Percentiles rank a stretch among this genome's conserved stretches.
phyloP scores from a whole-genome alignment of 129 eudicot species.

The Flaveria bidentis region DNA sequence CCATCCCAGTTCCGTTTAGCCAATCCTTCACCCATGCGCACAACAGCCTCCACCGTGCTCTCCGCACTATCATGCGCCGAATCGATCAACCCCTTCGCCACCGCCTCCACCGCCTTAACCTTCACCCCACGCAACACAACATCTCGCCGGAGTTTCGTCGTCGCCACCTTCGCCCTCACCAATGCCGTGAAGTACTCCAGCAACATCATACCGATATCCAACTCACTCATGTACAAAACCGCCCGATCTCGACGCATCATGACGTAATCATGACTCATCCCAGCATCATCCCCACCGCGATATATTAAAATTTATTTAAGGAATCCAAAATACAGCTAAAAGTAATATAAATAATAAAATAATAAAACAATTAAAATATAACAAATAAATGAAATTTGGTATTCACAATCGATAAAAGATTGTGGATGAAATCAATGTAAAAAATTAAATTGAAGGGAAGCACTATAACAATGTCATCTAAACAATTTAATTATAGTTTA shows the following conservation, averaged over 20 bases:
- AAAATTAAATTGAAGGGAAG: too few species aligned
- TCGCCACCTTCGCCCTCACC: slow-evolving; percentile 48
- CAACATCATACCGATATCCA: slow-evolving; percentile 73
- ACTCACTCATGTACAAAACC: slow-evolving; percentile 84
- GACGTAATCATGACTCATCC: slow-evolving; percentile 79
- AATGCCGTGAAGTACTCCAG: slow-evolving; percentile 69
- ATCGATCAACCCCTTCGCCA: slow-evolving; percentile 55
- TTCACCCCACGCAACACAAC: slow-evolving; percentile 56
- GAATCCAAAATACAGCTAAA: too few species aligned
- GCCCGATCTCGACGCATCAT: slow-evolving; percentile 59
- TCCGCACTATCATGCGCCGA: slow-evolving; percentile 41
- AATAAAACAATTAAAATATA: too few species aligned
- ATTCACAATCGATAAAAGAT: too few species aligned
- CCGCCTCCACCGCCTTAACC: slow-evolving; percentile 60
- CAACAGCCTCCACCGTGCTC: slow-evolving; percentile 48
- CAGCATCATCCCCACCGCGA: slow-evolving; percentile 70
- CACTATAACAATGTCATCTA: too few species aligned
- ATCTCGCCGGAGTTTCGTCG: slow-evolving; percentile 47
- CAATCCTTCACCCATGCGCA: slow-evolving; percentile 56
- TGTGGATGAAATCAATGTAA: too few species aligned
- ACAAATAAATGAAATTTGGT: too few species aligned
- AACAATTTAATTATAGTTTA: too few species aligned
- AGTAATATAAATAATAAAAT: too few species aligned
- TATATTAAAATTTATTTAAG: too few species aligned
- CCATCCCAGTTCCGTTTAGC: slow-evolving; percentile 63